Conservation (phyloP, 495 filamentous ascomycete species). For the Parmelia sp. region DNA sequence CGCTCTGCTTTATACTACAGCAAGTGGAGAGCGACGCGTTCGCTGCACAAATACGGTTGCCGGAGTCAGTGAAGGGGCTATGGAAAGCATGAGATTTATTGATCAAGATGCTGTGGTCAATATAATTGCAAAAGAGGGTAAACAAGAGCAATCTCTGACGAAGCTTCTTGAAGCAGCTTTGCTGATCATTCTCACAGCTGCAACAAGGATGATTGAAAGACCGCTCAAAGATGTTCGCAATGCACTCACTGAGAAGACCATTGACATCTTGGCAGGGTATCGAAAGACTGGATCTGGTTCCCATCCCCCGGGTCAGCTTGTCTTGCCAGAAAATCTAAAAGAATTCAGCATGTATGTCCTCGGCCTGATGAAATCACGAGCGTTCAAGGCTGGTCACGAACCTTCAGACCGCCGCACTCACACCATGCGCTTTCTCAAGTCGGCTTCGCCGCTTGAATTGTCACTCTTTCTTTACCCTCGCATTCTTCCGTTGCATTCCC, state of each 20-base stretch:
- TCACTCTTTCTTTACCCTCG: conserved; percentile 92
- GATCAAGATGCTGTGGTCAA: conserved; percentile 90
- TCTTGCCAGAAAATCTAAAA: conserved; percentile 92
- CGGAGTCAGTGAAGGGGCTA: conserved; percentile 76
- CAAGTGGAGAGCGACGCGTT: conserved; percentile 81
- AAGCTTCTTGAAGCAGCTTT: background rate
- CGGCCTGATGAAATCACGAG: conserved; percentile 82
- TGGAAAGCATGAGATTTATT: conserved; percentile 81
- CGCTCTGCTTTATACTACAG: conserved; percentile 89
- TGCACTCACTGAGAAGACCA: conserved; percentile 79
- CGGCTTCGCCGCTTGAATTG: conserved; percentile 77
- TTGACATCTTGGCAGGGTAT: conserved; percentile 90
- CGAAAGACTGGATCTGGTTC: conserved; percentile 81
- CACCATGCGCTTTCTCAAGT: conserved; percentile 83
- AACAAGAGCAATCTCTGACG: conserved; percentile 17
- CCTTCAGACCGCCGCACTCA: conserved; percentile 86
- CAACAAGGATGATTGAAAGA: conserved; percentile 71
- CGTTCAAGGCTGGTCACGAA: conserved; percentile 87
- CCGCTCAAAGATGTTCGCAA: conserved; percentile 83
- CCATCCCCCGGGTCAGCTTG: conserved; percentile 86
- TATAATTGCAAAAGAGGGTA: conserved; percentile 83
- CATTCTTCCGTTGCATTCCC: conserved; percentile 85
- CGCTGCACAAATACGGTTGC: conserved; percentile 91
- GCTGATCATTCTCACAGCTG: conserved; percentile 45
- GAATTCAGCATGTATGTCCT: conserved; percentile 97